These are phyloP conservation scores for Rhododendron williamsianum DNA, from an alignment of 148 eudicot genomes.

Conservation along the genomic window DNA sequence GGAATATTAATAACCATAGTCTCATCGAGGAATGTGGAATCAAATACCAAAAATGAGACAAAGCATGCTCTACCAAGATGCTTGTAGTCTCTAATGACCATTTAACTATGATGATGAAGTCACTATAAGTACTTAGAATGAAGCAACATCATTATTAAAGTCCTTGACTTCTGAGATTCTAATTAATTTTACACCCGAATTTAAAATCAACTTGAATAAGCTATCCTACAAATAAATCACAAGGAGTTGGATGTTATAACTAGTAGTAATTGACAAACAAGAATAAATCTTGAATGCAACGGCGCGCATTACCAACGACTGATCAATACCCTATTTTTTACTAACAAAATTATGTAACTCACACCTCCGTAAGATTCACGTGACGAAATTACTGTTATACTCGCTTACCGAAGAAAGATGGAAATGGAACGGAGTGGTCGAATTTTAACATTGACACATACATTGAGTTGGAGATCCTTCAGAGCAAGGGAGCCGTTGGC, in stretches of 20 bases:
- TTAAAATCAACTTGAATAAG: not conserved
- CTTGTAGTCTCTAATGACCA: not conserved
- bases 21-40: not conserved
- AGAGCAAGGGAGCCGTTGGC: not conserved
- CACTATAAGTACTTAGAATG: not conserved
- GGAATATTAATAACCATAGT: not conserved
- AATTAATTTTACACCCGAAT: not conserved
- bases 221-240: not conserved
- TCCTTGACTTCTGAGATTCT: not conserved
- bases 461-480: constrained; percentile 11
- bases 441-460: constrained; percentile 11
- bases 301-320: not conserved
- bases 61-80: not conserved
- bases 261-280: not conserved
- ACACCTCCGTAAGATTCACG: not conserved
- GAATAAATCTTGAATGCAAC: not conserved
- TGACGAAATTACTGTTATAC: not conserved
- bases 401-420: not conserved
- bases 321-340: not conserved
- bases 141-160: not conserved
- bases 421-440: constrained; percentile 6
- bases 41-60: not conserved
- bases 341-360: not conserved
- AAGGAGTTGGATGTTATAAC: not conserved
- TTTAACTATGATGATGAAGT: not conserved